Evolutionary conservation across 2,329 filamentous ascomycete genomes (phyloP).

Genomic region (Talaromyces amestolkiae): DNA sequence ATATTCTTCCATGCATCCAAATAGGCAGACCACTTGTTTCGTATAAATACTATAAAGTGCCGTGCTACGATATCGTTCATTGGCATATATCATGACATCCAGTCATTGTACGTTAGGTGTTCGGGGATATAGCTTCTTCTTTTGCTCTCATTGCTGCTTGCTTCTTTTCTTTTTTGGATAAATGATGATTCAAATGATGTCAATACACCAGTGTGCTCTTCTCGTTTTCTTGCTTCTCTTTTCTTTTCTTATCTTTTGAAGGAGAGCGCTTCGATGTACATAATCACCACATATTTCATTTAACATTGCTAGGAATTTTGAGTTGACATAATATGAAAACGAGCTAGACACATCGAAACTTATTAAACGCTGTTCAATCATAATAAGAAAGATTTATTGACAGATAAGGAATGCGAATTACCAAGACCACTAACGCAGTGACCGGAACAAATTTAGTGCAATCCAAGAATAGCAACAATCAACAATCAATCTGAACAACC

Average conservation of each 20-base stretch:
- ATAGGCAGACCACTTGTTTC: slow-evolving; percentile 36
- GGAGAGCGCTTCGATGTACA: slow-evolving; percentile 5
- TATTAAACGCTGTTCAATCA: background rate
- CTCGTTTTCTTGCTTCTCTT: background rate
- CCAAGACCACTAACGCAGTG: background rate
- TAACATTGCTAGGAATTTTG: background rate
- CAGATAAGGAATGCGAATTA: background rate
- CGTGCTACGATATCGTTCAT: background rate
- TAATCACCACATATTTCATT: slow-evolving; percentile 6
- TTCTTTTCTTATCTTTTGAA: background rate
- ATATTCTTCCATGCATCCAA: slow-evolving; percentile 70
- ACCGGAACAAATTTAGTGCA: background rate
- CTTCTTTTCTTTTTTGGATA: background rate
- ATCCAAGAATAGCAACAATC: background rate
- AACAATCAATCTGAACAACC: background rate
- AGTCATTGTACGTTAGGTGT: slow-evolving; percentile 3
- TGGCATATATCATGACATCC: slow-evolving; percentile 2
- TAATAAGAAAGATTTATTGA: background rate
- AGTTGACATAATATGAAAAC: background rate
- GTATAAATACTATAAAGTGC: background rate
- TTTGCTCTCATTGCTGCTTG: background rate
- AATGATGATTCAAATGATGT: background rate
- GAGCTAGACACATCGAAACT: background rate
- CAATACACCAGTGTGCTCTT: background rate
- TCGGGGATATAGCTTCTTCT: background rate